phyloP scores from a whole-genome alignment of 345 rosid species.

The Cardiospermum halicacabum region DNA sequence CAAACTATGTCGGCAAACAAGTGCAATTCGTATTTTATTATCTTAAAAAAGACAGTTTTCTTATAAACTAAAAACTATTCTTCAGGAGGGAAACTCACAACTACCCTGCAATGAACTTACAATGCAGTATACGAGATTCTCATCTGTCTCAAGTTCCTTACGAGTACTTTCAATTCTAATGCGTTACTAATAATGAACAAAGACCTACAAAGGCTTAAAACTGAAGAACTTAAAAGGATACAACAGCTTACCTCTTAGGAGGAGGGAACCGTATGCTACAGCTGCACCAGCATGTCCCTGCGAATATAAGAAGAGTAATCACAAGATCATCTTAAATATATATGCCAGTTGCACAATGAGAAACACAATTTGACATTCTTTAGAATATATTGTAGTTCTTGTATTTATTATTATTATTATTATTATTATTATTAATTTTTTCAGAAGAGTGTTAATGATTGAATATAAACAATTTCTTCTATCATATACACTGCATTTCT shows the following conservation, averaged over 20 bases:
- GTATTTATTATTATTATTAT: too few relatives aligned
- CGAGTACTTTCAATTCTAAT: not conserved
- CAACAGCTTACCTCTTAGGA: conserved; percentile 62
- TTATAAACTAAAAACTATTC: not conserved
- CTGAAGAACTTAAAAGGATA: not conserved
- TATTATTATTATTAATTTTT: too few relatives aligned
- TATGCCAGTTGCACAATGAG: not conserved
- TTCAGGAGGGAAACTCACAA: not conserved
- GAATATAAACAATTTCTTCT: not conserved
- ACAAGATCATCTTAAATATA: not conserved
- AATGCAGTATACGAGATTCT: conserved; percentile 6
- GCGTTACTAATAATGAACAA: not conserved
- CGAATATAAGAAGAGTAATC: conserved; percentile 15
- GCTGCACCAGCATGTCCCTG: conserved; percentile 98
- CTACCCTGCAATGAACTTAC: not conserved
- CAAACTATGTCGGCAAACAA: not conserved
- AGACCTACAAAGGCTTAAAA: not conserved
- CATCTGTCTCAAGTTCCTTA: not conserved
- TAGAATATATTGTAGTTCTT: too few relatives aligned
- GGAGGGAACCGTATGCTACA: conserved; percentile 82
- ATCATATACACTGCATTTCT: not conserved
- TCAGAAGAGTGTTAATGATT: not conserved
- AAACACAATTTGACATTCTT: not conserved
- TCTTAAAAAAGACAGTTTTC: not conserved
- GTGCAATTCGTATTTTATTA: not conserved